Percentiles rank a stretch among this genome's conserved stretches.
Conservation (phyloP, 1,139 yeast genomes). For the Geotrichum reessii region DNA sequence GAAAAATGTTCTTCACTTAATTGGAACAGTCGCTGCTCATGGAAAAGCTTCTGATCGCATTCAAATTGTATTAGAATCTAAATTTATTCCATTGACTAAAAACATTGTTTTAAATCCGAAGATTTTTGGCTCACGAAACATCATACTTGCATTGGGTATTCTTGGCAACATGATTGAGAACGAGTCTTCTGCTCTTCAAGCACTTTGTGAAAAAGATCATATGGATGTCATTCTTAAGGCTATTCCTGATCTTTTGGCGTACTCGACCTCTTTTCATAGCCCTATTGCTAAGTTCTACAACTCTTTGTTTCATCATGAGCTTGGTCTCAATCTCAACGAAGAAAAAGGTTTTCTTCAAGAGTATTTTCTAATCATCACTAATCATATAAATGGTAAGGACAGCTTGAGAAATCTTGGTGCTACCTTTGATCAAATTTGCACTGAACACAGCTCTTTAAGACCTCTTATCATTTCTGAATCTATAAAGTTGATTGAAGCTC, state of each 20-base stretch:
- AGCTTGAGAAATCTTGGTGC: conserved; percentile 55
- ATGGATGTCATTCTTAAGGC: conserved; percentile 55
- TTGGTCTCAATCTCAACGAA: conserved; percentile 58
- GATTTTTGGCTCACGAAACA: conserved; percentile 64
- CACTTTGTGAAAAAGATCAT: conserved; percentile 72
- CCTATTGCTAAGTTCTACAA: conserved; percentile 74
- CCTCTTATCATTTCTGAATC: conserved; percentile 53
- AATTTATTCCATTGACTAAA: conserved; percentile 58
- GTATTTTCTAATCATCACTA: conserved; percentile 22
- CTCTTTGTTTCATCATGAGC: conserved; percentile 73
- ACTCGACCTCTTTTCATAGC: conserved; percentile 53
- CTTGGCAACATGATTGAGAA: conserved; percentile 73
- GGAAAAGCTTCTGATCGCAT: conserved; percentile 74
- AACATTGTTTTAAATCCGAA: conserved; percentile 52
- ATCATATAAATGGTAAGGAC: conserved; percentile 25
- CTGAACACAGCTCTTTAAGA: conserved; percentile 74
- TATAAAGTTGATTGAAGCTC: conserved; percentile 42
- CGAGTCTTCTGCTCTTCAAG: conserved; percentile 85
- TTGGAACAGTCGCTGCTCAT: conserved; percentile 57
- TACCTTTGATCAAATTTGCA: conserved; percentile 71
- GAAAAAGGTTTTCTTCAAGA: conserved; percentile 48
- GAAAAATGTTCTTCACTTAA: conserved; percentile 50
- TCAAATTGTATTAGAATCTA: conserved; percentile 80
- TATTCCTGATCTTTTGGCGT: conserved; percentile 50
- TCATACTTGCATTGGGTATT: conserved; percentile 60